phyloP scores from a whole-genome alignment of 2,329 filamentous ascomycete genomes.

The Harringtonia aguacate region DNA sequence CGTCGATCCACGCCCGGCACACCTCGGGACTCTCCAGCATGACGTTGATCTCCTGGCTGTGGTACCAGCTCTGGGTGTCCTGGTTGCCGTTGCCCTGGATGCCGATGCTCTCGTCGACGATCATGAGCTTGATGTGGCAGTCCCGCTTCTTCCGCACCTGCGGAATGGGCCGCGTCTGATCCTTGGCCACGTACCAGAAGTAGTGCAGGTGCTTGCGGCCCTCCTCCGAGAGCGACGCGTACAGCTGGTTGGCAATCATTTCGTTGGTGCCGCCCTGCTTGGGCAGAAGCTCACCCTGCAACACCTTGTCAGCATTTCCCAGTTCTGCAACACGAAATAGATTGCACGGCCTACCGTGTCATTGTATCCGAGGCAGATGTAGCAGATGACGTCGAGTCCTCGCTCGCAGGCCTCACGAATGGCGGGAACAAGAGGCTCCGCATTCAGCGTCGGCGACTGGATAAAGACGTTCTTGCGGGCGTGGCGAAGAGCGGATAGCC shows the following conservation, averaged over 20 bases:
- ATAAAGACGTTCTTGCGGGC: slow-evolving; percentile 60
- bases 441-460: slow-evolving; percentile 68
- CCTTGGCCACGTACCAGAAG: slow-evolving; percentile 63
- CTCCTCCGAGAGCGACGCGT: slow-evolving; percentile 37
- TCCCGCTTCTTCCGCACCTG: slow-evolving; percentile 54
- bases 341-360: slow-evolving; percentile 35
- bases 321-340: background rate
- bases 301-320: background rate
- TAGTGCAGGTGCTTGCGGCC: slow-evolving; percentile 44
- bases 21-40: slow-evolving; percentile 56
- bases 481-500: slow-evolving; percentile 58
- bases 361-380: slow-evolving; percentile 70
- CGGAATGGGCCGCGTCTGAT: slow-evolving; percentile 57
- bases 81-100: slow-evolving; percentile 71
- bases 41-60: slow-evolving; percentile 68
- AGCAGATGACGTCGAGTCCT: slow-evolving; percentile 58
- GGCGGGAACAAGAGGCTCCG: slow-evolving; percentile 52
- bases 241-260: slow-evolving; percentile 51
- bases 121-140: slow-evolving; percentile 71
- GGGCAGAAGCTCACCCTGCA: slow-evolving; percentile 63
- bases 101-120: slow-evolving; percentile 57
- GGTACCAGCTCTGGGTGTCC: slow-evolving; percentile 71
- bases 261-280: slow-evolving; percentile 69
- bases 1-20: slow-evolving; percentile 53
- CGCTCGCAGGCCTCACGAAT: slow-evolving; percentile 54